phyloP scores from a whole-genome alignment of 257 asterid species.

The Cynanchum wilfordii region DNA sequence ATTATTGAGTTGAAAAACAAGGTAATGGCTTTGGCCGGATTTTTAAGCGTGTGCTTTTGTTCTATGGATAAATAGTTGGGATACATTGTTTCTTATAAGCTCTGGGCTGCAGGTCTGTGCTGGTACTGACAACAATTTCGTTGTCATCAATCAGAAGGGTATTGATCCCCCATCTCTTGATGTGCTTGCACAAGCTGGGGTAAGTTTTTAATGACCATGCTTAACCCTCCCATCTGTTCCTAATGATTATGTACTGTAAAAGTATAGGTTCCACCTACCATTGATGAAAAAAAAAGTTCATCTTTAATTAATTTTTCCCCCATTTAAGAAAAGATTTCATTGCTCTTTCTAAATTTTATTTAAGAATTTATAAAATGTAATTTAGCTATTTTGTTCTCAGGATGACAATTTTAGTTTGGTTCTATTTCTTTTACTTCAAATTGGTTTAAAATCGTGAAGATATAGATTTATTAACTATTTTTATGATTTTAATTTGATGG shows the following conservation, averaged over 20 bases:
- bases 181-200: conserved; percentile 92
- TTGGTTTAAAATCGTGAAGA: background rate
- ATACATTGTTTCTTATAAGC: conserved; percentile 4
- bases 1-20: conserved; percentile 82
- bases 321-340: background rate
- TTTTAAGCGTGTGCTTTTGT: background rate
- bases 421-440: too few species aligned
- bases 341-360: too few species aligned
- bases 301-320: too few species aligned
- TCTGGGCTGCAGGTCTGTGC: conserved; percentile 64
- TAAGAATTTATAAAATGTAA: too few species aligned
- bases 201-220: conserved; percentile 31
- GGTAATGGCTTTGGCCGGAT: conserved; percentile 35
- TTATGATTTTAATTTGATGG: background rate
- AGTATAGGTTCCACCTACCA: background rate
- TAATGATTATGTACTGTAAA: background rate
- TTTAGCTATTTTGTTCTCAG: too few species aligned
- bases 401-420: too few species aligned
- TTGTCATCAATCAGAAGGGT: conserved; percentile 93
- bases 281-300: too few species aligned
- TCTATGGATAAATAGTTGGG: background rate
- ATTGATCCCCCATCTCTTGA: conserved; percentile 97
- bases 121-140: conserved; percentile 59
- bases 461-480: background rate
- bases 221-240: background rate